Evolutionary conservation across 306 rosid genomes (phyloP).

Genomic region (Glycyrrhiza uralensis): DNA sequence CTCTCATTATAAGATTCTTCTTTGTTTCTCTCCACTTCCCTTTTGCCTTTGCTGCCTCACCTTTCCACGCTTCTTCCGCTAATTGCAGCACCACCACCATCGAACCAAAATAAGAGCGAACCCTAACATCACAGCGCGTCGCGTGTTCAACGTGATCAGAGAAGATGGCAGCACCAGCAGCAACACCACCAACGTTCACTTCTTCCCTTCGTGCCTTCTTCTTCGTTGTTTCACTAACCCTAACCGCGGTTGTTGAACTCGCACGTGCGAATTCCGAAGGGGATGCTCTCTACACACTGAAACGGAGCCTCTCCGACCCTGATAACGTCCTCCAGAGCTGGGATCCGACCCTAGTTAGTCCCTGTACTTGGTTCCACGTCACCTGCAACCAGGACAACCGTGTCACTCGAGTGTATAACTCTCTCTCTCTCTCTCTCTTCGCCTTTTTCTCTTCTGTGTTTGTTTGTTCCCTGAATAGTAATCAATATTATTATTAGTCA

Average conservation of each 20-base stretch:
- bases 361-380: conserved; percentile 97
- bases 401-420: conserved; percentile 81
- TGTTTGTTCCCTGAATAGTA: neutral
- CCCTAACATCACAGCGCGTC: too few relatives aligned
- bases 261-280: conserved; percentile 75
- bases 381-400: conserved; percentile 90
- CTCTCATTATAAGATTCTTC: neutral
- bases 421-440: neutral
- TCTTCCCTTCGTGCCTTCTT: conserved; percentile 13
- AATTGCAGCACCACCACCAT: too few relatives aligned
- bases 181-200: conserved; percentile 1
- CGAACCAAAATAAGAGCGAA: conserved; percentile 5
- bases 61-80: too few relatives aligned
- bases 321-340: conserved; percentile 91
- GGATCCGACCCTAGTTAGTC: conserved; percentile 96
- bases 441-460: neutral
- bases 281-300: conserved; percentile 77
- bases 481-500: neutral
- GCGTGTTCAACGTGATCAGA: too few relatives aligned
- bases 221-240: conserved; percentile 33
- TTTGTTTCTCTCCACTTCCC: neutral
- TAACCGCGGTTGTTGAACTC: conserved; percentile 20
- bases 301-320: conserved; percentile 78
- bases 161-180: too few relatives aligned
- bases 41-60: neutral